Percentiles rank a stretch among this genome's conserved stretches.
phyloP scores from a whole-genome alignment of 2,329 filamentous ascomycete genomes.

The Alternaria arborescens region DNA sequence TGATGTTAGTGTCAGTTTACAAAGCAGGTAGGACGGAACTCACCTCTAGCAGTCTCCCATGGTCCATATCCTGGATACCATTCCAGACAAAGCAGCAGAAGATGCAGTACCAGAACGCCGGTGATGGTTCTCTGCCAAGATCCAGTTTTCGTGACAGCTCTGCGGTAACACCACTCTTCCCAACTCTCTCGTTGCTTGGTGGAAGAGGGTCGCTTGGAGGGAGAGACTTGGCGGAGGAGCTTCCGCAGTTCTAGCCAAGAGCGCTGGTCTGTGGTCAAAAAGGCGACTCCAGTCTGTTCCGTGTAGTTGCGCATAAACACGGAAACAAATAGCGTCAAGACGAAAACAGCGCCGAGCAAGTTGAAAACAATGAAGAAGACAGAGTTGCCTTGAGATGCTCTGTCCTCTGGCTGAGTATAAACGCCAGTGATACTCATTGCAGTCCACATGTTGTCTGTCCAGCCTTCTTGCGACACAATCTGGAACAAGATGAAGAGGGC shows the following conservation, averaged over 20 bases:
- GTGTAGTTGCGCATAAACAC: constrained; percentile 99
- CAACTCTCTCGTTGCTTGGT: constrained; percentile 75
- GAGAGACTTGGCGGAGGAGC: constrained; percentile 88
- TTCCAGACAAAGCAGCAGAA: constrained; percentile 84
- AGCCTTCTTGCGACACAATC: constrained; percentile 98
- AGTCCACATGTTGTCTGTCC: constrained; percentile 90
- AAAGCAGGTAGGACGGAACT: constrained; percentile 8
- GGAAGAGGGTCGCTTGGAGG: constrained; percentile 88
- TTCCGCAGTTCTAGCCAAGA: constrained; percentile 97
- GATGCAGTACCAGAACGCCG: constrained; percentile 78
- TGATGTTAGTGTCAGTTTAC: constrained; percentile 22
- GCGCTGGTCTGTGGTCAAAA: constrained; percentile 91
- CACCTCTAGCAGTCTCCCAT: constrained; percentile 75
- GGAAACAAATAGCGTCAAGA: constrained; percentile 95
- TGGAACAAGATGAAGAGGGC: constrained; percentile 97
- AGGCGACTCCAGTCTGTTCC: constrained; percentile 96
- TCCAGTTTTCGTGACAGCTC: constrained; percentile 92
- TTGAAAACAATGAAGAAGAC: constrained; percentile 98
- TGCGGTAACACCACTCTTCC: constrained; percentile 94
- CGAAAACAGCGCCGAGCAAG: constrained; percentile 92
- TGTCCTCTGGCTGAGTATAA: constrained; percentile 75
- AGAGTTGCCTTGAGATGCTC: constrained; percentile 81
- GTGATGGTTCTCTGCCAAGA: constrained; percentile 90
- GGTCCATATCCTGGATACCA: constrained; percentile 76
- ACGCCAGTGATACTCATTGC: constrained; percentile 82